phyloP scores from a whole-genome alignment of 495 filamentous ascomycete species.

The Aspergillus ostianus region DNA sequence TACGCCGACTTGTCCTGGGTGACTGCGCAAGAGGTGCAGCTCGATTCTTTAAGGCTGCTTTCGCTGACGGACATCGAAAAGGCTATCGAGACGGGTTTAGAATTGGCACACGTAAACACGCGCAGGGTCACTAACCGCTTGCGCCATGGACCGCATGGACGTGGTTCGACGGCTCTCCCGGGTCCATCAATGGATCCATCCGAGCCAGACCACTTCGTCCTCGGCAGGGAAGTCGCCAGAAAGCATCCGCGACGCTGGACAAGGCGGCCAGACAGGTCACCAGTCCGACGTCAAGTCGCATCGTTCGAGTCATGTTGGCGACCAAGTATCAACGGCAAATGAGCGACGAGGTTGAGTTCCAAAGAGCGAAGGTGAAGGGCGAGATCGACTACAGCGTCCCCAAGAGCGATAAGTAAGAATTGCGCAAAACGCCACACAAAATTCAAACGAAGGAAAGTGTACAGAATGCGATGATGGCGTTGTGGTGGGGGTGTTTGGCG shows the following conservation, averaged over 20 bases:
- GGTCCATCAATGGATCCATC: conserved; percentile 54
- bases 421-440: conserved; percentile 2
- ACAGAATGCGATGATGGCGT: background rate
- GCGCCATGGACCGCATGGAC: conserved; percentile 53
- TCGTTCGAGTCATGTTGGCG: conserved; percentile 16
- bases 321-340: conserved; percentile 7
- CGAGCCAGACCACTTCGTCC: conserved; percentile 60
- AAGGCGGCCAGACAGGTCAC: conserved; percentile 33
- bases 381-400: conserved; percentile 18
- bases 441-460: background rate
- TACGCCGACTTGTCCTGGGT: conserved; percentile 62
- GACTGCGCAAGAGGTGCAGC: conserved; percentile 58
- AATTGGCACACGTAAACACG: background rate
- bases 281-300: conserved; percentile 24
- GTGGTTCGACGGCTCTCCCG: conserved; percentile 45
- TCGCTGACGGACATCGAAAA: conserved; percentile 47
- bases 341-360: conserved; percentile 18
- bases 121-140: conserved; percentile 43
- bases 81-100: conserved; percentile 25
- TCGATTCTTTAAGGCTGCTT: conserved; percentile 41
- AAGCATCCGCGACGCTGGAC: conserved; percentile 54
- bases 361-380: conserved; percentile 18
- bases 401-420: conserved; percentile 19
- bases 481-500: background rate
- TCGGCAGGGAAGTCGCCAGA: conserved; percentile 86